These are phyloP conservation scores for Suillus americanus DNA, from an alignment of 768 basidiomycete genomes.

Conservation along the genomic window DNA sequence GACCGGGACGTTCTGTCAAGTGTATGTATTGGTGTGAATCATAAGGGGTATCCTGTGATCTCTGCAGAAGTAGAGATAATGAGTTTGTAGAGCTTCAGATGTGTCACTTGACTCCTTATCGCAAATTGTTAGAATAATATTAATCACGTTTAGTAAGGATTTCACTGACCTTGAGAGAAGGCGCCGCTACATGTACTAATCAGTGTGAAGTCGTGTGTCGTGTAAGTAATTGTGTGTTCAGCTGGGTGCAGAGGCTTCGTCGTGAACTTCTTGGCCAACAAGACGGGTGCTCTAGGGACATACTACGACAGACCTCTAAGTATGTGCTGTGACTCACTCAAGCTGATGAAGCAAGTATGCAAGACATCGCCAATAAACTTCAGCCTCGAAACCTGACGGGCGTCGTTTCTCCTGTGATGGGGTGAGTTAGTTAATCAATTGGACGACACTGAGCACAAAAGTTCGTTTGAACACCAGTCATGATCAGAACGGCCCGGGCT, in stretches of 20 bases:
- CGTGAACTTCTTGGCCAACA: neutral
- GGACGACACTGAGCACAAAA: neutral
- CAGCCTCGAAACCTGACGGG: neutral
- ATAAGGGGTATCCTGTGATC: neutral
- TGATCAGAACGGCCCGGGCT: too few relatives aligned
- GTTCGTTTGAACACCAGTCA: neutral
- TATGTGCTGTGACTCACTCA: neutral
- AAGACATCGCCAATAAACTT: neutral
- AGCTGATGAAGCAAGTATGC: neutral
- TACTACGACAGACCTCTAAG: neutral
- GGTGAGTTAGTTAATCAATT: too few relatives aligned
- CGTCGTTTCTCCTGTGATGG: neutral
- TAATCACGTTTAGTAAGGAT: neutral
- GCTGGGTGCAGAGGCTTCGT: neutral
- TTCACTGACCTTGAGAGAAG: neutral
- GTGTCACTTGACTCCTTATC: conserved; percentile 3
- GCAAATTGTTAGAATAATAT: neutral
- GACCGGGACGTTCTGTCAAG: neutral
- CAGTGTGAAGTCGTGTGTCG: neutral
- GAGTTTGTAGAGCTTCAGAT: neutral
- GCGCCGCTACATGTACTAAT: neutral
- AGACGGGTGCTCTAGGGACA: neutral
- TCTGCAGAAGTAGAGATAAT: neutral
- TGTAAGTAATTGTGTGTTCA: neutral
- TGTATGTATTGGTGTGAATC: neutral